These are phyloP conservation scores for Phytopythium kandeliae DNA, from an alignment of 352 stramenopile genomes.

Conservation along the genomic window DNA sequence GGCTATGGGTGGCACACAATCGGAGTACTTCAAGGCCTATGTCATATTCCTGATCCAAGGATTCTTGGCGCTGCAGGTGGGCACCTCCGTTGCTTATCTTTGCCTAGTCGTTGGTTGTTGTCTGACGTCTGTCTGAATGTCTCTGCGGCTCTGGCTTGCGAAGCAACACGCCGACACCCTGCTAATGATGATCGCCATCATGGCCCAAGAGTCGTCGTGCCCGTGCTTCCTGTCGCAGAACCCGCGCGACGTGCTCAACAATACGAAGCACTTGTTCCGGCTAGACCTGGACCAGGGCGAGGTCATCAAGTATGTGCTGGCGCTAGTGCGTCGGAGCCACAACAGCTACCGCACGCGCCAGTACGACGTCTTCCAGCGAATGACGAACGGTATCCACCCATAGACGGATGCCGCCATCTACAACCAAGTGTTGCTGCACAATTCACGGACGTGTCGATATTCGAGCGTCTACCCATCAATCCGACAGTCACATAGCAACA, in stretches of 20 bases:
- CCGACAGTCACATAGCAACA: not conserved
- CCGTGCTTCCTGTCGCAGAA: constrained; percentile 92
- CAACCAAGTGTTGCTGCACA: not conserved
- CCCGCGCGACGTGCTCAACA: constrained; percentile 63
- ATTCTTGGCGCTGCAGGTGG: constrained; percentile 94
- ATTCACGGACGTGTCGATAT: not conserved
- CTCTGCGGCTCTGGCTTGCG: not conserved
- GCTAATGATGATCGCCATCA: constrained; percentile 96
- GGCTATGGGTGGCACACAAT: constrained; percentile 91
- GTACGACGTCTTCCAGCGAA: constrained; percentile 90
- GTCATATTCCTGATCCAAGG: constrained; percentile 97
- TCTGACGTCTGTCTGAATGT: constrained; percentile 6
- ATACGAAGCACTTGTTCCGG: constrained; percentile 75
- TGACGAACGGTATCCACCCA: constrained; percentile 89
- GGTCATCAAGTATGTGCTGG: constrained; percentile 87
- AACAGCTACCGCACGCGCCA: constrained; percentile 89
- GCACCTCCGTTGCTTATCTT: constrained; percentile 1
- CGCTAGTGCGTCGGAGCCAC: constrained; percentile 86
- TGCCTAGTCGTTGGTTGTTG: not conserved
- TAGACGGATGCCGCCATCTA: constrained; percentile 14
- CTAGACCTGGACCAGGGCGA: constrained; percentile 79
- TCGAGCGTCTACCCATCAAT: not conserved
- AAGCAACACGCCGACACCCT: constrained; percentile 91
- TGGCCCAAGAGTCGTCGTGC: constrained; percentile 93
- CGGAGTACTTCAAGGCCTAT: constrained; percentile 94